Evolutionary conservation across 176 grass and related monocot species (phyloP).

Genomic region (Carex myosuroides): DNA sequence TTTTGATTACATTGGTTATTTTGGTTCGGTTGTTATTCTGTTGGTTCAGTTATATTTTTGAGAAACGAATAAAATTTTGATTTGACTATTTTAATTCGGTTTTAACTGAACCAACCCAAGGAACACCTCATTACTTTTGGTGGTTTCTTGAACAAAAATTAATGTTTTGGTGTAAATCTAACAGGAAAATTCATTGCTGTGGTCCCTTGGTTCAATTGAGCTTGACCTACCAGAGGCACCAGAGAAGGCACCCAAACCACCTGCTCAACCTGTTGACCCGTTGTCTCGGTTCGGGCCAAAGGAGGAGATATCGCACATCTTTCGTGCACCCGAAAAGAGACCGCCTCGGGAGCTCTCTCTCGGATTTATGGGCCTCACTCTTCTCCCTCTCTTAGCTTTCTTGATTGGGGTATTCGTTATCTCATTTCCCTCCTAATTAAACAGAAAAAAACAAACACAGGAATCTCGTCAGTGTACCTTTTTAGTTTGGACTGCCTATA

Average conservation of each 20-base stretch:
- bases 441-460: not conserved
- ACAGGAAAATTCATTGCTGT: constrained; percentile 89
- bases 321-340: constrained; percentile 80
- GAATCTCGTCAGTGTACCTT: not conserved
- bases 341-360: constrained; percentile 68
- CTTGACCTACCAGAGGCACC: constrained; percentile 83
- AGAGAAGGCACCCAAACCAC: constrained; percentile 72
- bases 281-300: constrained; percentile 68
- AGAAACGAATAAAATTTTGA: too few relatives aligned
- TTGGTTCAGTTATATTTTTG: too few relatives aligned
- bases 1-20: too few relatives aligned
- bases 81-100: too few relatives aligned
- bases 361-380: constrained; percentile 52
- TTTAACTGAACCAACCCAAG: too few relatives aligned
- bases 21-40: too few relatives aligned
- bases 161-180: not conserved
- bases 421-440: not conserved
- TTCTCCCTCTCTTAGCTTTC: constrained; percentile 69
- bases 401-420: constrained; percentile 61
- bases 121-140: not conserved
- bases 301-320: constrained; percentile 84
- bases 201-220: constrained; percentile 55
- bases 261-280: constrained; percentile 58
- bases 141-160: not conserved
- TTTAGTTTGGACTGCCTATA: not conserved